Percentiles rank a stretch among this genome's conserved stretches.
Evolutionary conservation across 257 asterid species (phyloP).

Genomic region (Datura wrightii): DNA sequence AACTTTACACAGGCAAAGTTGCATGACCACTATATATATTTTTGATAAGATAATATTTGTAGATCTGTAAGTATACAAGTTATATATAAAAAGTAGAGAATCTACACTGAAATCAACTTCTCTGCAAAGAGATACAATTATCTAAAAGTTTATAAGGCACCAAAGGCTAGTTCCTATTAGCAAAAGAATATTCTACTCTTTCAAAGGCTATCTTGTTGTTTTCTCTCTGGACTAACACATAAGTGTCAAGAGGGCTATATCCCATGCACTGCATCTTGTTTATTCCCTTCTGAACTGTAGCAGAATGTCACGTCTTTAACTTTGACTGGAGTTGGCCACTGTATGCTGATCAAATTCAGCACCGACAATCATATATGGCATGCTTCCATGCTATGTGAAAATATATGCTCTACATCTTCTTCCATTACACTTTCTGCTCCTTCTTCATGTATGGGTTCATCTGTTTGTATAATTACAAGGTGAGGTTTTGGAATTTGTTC

Average conservation of each 20-base stretch:
- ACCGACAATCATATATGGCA: background rate
- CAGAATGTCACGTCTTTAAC: background rate
- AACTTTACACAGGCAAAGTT: background rate
- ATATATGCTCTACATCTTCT: background rate
- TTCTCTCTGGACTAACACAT: background rate
- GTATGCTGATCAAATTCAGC: background rate
- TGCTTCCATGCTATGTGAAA: background rate
- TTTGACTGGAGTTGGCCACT: slow-evolving; percentile 11
- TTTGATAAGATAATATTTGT: background rate
- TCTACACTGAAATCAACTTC: background rate
- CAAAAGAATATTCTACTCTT: background rate
- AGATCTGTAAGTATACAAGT: background rate
- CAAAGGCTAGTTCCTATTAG: background rate
- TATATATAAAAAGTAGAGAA: background rate
- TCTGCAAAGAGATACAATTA: background rate
- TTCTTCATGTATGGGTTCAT: background rate
- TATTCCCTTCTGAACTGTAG: background rate
- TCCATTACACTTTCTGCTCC: background rate
- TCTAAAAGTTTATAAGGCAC: background rate
- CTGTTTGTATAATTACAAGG: background rate
- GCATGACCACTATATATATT: slow-evolving; percentile 24
- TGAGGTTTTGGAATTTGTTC: slow-evolving; percentile 3
- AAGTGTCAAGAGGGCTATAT: background rate
- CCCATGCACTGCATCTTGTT: background rate
- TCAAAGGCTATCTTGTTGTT: background rate